These are phyloP conservation scores for Tetrapisispora fleetii DNA, from an alignment of 805 yeast species.

Conservation along the genomic window DNA sequence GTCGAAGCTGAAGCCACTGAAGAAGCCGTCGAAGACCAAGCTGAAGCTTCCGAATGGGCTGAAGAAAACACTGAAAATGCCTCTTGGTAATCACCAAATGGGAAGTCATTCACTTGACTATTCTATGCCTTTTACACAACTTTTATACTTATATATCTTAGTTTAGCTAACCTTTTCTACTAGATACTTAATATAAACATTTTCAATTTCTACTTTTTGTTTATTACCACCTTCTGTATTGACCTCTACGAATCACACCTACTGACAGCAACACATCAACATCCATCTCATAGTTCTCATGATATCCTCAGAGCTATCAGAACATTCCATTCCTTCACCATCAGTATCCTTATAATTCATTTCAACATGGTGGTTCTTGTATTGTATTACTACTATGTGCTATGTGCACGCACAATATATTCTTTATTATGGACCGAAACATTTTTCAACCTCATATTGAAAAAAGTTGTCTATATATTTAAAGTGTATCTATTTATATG, in stretches of 20 bases:
- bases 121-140: background rate
- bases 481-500: background rate
- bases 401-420: too few relatives aligned
- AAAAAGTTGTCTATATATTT: background rate
- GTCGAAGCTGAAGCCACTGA: slow-evolving; percentile 63
- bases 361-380: too few relatives aligned
- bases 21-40: slow-evolving; percentile 63
- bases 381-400: too few relatives aligned
- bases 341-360: too few relatives aligned
- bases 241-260: too few relatives aligned
- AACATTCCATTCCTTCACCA: too few relatives aligned
- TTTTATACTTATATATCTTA: background rate
- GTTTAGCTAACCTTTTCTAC: background rate
- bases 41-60: slow-evolving; percentile 55
- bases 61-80: slow-evolving; percentile 33
- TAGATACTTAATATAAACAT: background rate
- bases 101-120: slow-evolving; percentile 3
- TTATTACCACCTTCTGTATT: too few relatives aligned
- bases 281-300: too few relatives aligned
- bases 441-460: background rate
- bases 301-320: too few relatives aligned
- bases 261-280: too few relatives aligned
- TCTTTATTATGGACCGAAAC: background rate
- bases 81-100: slow-evolving; percentile 19
- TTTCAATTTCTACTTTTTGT: background rate